Evolutionary conservation across 768 basidiomycete genomes (phyloP), one percentile per base, ranked within the genome.

Genomic region (Galerina marginata): DNA sequence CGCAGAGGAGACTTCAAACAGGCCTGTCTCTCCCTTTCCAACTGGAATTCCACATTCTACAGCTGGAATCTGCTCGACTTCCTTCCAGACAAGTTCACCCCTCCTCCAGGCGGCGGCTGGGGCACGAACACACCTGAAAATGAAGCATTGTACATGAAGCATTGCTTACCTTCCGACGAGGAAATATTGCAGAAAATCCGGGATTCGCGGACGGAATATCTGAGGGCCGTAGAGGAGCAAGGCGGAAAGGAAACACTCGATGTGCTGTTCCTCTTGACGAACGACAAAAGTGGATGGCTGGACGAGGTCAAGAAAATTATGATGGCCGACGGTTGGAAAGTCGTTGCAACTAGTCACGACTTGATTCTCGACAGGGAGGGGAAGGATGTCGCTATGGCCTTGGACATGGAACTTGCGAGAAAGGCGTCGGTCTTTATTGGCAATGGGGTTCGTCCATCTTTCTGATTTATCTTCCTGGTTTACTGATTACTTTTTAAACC

Each of bases 341-440:
- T 68, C 23, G 75, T 84, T 45, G 71, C 72, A 9, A 80, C 78
- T 4, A 83, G 75, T 60, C 66, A 65, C 44, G 83, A 85, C 58
- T 65, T 84, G 67, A 68, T 67, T 42, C 59, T 84, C 16, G 75
- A 78, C 60, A 62, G 72, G 52, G 81, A 83, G 64, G 75, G 82
- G 67, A 75, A 63, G 44, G 77, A 79, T 44, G 81, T 84, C 36
- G 73, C 71, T 25, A 76, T 81, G 76, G 80, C 82, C 9, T 75
- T 84, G 12, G 84, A 86, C 68, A 84, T 84, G 83, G 81, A 82
- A 53, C 80, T 85, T 58, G 84, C 76, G 16, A 71, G 77, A n/a
- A 69, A 69, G 50, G 81, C 83, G 0, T 79, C 77, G 4, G 79
- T 83, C 9, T 85, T 84, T 57, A 73, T 84, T 56, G 83, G 83